A percentile compares a stretch with the other conserved stretches of the same genome.
Evolutionary conservation across 2,329 filamentous ascomycete genomes (phyloP).

Genomic region (Coniella lustricola): DNA sequence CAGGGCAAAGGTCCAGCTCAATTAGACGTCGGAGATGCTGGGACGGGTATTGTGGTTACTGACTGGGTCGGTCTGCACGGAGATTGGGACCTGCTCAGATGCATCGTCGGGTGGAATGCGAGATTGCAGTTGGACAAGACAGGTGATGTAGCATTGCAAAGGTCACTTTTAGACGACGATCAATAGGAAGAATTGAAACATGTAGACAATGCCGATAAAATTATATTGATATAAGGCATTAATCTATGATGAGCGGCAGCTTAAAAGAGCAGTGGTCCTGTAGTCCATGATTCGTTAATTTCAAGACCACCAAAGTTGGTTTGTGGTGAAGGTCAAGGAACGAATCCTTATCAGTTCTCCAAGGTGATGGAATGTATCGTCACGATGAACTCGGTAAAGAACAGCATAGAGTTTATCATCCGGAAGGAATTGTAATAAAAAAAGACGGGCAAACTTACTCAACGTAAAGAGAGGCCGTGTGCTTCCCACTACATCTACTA

Average conservation of each 20-base stretch:
- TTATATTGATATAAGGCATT: too few species aligned
- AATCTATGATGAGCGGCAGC: too few species aligned
- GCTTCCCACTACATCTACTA: not conserved
- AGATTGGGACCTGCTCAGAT: conserved; percentile 84
- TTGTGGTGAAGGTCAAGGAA: conserved; percentile 9
- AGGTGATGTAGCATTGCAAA: not conserved
- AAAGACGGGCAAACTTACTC: conserved; percentile 8
- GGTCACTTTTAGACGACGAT: not conserved
- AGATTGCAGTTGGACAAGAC: conserved; percentile 43
- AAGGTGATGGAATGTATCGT: conserved; percentile 52
- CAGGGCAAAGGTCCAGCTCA: conserved; percentile 41
- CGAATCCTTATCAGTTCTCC: conserved; percentile 49
- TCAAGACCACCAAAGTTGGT: not conserved
- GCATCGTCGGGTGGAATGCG: conserved; percentile 87
- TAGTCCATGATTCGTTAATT: conserved; percentile 8
- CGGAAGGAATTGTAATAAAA: conserved; percentile 26
- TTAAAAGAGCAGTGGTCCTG: too few species aligned
- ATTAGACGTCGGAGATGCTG: conserved; percentile 58
- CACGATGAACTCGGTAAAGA: conserved; percentile 46
- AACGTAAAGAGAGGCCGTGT: not conserved
- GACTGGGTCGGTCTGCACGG: conserved; percentile 86
- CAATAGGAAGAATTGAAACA: not conserved
- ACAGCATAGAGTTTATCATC: conserved; percentile 45
- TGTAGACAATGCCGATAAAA: too few species aligned
- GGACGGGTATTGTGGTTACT: conserved; percentile 81